phyloP scores from a whole-genome alignment of 2,329 filamentous ascomycete genomes.

The Dothistroma septosporum region DNA sequence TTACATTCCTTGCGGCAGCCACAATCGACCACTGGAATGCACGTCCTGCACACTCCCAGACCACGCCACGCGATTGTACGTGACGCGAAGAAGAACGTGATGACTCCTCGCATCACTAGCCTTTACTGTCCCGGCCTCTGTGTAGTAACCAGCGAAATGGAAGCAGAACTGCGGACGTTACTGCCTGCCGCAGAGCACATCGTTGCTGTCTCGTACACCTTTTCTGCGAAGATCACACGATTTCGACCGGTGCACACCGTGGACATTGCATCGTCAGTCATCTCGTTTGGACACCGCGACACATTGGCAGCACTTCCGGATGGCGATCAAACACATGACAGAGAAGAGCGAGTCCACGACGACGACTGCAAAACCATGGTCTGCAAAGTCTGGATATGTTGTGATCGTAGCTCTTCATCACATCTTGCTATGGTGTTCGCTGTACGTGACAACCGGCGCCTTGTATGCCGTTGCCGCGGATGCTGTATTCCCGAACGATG shows the following conservation, averaged over 20 bases:
- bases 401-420: slow-evolving; percentile 26
- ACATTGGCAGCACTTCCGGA: background rate
- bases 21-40: slow-evolving; percentile 15
- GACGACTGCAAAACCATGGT: background rate
- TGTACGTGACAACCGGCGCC: slow-evolving; percentile 26
- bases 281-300: too few species aligned
- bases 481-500: slow-evolving; percentile 16
- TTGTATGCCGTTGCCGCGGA: slow-evolving; percentile 22
- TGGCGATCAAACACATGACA: background rate
- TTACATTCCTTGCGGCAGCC: slow-evolving; percentile 11
- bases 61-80: slow-evolving; percentile 17
- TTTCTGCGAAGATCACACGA: background rate
- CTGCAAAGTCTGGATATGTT: slow-evolving; percentile 9
- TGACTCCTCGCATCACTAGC: slow-evolving; percentile 9
- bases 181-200: background rate
- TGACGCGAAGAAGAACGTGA: slow-evolving; percentile 2
- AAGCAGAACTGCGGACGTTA: background rate
- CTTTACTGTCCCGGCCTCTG: background rate
- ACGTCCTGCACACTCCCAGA: slow-evolving; percentile 19
- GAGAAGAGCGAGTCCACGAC: slow-evolving; percentile 6
- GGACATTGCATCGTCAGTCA: too few species aligned
- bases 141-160: background rate
- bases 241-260: too few species aligned
- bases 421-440: slow-evolving; percentile 23
- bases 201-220: background rate